Percentiles rank a stretch among this genome's conserved stretches.
Evolutionary conservation across 164 flowering plant genomes (phyloP).

Genomic region (Tinospora cordifolia): DNA sequence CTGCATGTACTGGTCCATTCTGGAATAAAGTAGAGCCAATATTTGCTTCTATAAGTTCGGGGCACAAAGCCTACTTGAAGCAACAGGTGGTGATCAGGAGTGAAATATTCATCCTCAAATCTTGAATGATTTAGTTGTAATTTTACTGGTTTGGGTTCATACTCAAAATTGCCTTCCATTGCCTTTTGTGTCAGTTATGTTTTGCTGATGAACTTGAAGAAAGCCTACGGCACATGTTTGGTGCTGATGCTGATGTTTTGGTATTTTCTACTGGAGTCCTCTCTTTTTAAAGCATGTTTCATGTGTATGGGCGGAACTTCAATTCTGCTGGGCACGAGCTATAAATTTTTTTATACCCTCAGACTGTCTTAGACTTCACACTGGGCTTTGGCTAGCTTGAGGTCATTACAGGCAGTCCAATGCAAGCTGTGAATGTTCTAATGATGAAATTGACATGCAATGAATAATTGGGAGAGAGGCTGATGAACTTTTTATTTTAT

Average conservation of each 20-base stretch:
- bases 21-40: slow-evolving; percentile 68
- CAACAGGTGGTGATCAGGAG: slow-evolving; percentile 39
- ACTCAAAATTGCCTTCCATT: slow-evolving; percentile 1
- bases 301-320: background rate
- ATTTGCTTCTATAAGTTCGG: slow-evolving; percentile 43
- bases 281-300: background rate
- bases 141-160: background rate
- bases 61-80: slow-evolving; percentile 44
- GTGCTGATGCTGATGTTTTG: slow-evolving; percentile 7
- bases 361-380: background rate
- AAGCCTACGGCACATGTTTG: slow-evolving; percentile 8
- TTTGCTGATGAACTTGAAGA: slow-evolving; percentile 16
- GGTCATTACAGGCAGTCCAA: slow-evolving; percentile 3
- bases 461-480: background rate
- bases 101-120: background rate
- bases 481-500: background rate
- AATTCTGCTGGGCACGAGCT: background rate
- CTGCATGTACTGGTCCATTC: slow-evolving; percentile 50
- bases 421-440: background rate
- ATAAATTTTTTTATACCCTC: background rate
- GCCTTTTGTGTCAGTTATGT: slow-evolving; percentile 12
- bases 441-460: background rate
- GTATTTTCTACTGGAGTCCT: slow-evolving; percentile 5
- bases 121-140: background rate
- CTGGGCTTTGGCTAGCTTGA: background rate